Conservation (phyloP, 371 early-diverging fungal genomes). For the Mortierella sp. region DNA sequence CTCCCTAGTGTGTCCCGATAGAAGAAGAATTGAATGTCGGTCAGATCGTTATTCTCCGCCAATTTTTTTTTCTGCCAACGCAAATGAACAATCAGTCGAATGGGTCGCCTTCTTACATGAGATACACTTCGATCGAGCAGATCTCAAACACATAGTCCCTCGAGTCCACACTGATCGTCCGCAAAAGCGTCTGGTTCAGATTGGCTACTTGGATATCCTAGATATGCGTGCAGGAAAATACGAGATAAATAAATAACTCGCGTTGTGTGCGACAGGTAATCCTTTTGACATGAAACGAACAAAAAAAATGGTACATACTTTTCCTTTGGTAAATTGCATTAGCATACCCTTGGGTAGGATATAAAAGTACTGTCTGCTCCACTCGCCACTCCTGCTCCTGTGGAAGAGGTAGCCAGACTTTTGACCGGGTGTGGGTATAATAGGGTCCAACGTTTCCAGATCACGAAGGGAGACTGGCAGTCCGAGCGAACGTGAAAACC, state of each 20-base stretch:
- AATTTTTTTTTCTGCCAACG: background rate
- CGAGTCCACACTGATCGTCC: slow-evolving; percentile 45
- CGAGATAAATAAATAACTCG: background rate
- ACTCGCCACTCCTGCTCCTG: slow-evolving; percentile 41
- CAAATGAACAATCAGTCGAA: no score
- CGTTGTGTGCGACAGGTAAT: no score
- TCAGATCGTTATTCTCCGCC: no score
- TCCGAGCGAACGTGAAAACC: slow-evolving; percentile 42
- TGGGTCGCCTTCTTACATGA: slow-evolving; percentile 24
- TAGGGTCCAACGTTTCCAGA: slow-evolving; percentile 40
- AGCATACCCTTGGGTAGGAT: slow-evolving; percentile 46
- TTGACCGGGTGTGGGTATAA: slow-evolving; percentile 30
- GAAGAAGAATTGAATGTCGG: background rate
- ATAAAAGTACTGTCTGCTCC: slow-evolving; percentile 55
- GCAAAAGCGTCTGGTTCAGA: slow-evolving; percentile 44
- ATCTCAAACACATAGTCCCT: slow-evolving; percentile 56
- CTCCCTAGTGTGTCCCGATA: slow-evolving; percentile 25
- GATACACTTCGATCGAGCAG: slow-evolving; percentile 54
- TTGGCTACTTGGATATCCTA: slow-evolving; percentile 56
- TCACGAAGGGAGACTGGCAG: slow-evolving; percentile 45
- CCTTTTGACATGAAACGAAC: no score
- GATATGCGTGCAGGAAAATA: background rate
- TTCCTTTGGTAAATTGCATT: slow-evolving; percentile 55
- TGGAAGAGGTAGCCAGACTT: slow-evolving; percentile 52
- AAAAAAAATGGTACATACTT: slow-evolving; percentile 17